Evolutionary conservation across 176 grass and related monocot species (phyloP).

Genomic region (Cenchrus fungigraminus): DNA sequence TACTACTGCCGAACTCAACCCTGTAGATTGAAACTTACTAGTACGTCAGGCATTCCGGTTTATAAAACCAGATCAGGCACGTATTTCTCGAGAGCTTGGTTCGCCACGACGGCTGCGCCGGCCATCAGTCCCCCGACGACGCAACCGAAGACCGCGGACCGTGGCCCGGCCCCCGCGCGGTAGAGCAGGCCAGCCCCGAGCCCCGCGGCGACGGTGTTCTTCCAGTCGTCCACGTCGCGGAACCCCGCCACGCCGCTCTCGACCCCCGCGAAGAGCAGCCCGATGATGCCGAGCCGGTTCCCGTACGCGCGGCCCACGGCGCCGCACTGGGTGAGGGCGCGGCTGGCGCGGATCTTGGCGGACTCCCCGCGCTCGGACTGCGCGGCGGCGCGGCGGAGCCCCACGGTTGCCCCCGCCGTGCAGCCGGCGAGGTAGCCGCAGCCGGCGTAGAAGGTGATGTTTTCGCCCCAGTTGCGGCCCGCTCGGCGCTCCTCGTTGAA

Average conservation of each 20-base stretch:
- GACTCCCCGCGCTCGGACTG: constrained; percentile 63
- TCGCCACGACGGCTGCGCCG: constrained; percentile 52
- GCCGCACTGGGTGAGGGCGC: constrained; percentile 67
- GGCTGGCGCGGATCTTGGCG: constrained; percentile 68
- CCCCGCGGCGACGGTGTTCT: constrained; percentile 72
- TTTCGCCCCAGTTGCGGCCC: constrained; percentile 57
- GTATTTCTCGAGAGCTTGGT: constrained; percentile 53
- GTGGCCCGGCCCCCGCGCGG: constrained; percentile 42
- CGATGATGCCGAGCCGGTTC: constrained; percentile 61
- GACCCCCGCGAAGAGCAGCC: constrained; percentile 57
- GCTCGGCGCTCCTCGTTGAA: constrained; percentile 55
- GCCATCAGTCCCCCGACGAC: constrained; percentile 66
- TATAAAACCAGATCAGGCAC: constrained; percentile 50
- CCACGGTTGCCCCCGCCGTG: constrained; percentile 37
- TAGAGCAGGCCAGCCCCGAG: constrained; percentile 58
- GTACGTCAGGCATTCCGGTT: not conserved
- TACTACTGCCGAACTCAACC: not conserved
- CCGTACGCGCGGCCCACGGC: constrained; percentile 67
- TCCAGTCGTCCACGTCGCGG: constrained; percentile 71
- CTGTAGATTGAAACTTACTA: constrained; percentile 16
- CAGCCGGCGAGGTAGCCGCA: constrained; percentile 52
- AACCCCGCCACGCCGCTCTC: constrained; percentile 56
- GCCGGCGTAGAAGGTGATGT: constrained; percentile 58
- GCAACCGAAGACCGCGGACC: constrained; percentile 57
- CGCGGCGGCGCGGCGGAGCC: constrained; percentile 46